phyloP scores from a whole-genome alignment of 768 basidiomycete species.

The Termitomyces eurrhizus region DNA sequence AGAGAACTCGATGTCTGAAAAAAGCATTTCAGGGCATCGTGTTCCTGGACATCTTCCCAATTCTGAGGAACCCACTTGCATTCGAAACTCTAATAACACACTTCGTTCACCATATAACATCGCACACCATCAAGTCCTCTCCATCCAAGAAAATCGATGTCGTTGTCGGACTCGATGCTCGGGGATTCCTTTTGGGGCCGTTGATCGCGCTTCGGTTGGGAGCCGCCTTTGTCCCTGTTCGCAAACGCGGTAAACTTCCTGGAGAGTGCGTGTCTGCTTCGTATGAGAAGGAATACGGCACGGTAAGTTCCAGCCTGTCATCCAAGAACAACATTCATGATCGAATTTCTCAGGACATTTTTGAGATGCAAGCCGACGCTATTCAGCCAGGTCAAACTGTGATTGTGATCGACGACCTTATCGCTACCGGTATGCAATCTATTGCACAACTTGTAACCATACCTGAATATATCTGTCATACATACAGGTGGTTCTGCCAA shows the following conservation, averaged over 20 bases:
- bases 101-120: slow-evolving; percentile 80
- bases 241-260: slow-evolving; percentile 94
- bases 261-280: slow-evolving; percentile 70
- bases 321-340: background rate
- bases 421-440: slow-evolving; percentile 76
- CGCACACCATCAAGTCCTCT: slow-evolving; percentile 62
- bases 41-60: slow-evolving; percentile 94
- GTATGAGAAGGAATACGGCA: slow-evolving; percentile 93
- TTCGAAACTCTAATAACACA: slow-evolving; percentile 93
- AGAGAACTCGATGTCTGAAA: background rate
- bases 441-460: background rate
- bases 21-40: slow-evolving; percentile 62
- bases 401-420: slow-evolving; percentile 89
- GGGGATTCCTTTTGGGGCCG: slow-evolving; percentile 94
- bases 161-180: slow-evolving; percentile 91
- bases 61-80: slow-evolving; percentile 79
- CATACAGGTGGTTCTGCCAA: slow-evolving; percentile 86
- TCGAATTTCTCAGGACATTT: slow-evolving; percentile 63
- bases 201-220: slow-evolving; percentile 87
- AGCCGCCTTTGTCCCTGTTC: slow-evolving; percentile 93
- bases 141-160: slow-evolving; percentile 77
- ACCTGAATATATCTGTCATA: background rate
- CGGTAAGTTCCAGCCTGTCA: slow-evolving; percentile 40
- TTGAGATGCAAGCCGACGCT: slow-evolving; percentile 91
- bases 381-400: slow-evolving; percentile 82